These are phyloP conservation scores for Colletotrichum shisoi DNA, from an alignment of 2,329 filamentous ascomycete species.

Conservation along the genomic window DNA sequence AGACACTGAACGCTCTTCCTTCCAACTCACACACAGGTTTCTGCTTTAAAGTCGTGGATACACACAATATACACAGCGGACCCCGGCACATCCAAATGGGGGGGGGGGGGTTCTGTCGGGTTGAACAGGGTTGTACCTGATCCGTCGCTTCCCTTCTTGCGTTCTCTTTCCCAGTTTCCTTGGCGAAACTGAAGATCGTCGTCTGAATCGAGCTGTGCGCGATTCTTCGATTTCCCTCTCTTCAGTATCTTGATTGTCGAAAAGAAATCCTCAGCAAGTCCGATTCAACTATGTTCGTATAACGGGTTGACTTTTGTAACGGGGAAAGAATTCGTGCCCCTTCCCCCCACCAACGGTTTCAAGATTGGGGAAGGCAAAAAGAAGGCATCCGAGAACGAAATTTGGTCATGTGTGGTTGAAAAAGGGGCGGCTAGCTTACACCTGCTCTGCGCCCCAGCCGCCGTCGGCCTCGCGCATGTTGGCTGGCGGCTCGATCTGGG, in stretches of 20 bases:
- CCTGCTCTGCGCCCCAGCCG: slow-evolving; percentile 80
- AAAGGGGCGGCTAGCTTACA: slow-evolving; percentile 56
- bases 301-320: slow-evolving; percentile 9
- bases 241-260: slow-evolving; percentile 37
- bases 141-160: slow-evolving; percentile 10
- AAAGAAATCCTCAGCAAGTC: slow-evolving; percentile 39
- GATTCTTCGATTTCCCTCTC: slow-evolving; percentile 29
- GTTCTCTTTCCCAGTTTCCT: slow-evolving; percentile 11
- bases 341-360: slow-evolving; percentile 20
- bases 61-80: slow-evolving; percentile 33
- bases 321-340: slow-evolving; percentile 27
- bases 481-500: slow-evolving; percentile 78
- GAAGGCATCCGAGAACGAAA: slow-evolving; percentile 32
- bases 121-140: slow-evolving; percentile 10
- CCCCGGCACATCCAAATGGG: slow-evolving; percentile 7
- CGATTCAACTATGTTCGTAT: slow-evolving; percentile 31
- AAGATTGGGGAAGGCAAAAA: slow-evolving; percentile 1
- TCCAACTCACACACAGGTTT: slow-evolving; percentile 10
- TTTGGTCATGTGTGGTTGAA: slow-evolving; percentile 33
- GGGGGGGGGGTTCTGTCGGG: slow-evolving; percentile 8
- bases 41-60: slow-evolving; percentile 28
- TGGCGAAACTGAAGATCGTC: background rate
- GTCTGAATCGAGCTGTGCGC: slow-evolving; percentile 6
- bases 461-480: slow-evolving; percentile 83
- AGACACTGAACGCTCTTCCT: background rate